phyloP scores from a whole-genome alignment of 306 rosid species.

The Cercis canadensis region DNA sequence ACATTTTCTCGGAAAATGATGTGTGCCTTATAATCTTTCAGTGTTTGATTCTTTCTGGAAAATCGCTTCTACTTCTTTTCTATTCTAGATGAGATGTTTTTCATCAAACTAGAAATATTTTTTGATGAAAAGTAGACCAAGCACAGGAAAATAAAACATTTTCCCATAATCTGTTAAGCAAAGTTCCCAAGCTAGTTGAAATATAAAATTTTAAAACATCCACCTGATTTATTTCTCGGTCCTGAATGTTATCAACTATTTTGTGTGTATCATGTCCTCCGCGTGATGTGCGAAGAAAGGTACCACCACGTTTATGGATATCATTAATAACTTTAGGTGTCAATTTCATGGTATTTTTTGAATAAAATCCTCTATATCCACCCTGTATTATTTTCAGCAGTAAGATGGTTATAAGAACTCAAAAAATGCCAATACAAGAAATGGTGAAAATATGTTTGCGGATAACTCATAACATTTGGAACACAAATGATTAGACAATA shows the following conservation, averaged over 20 bases:
- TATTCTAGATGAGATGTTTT: too few species aligned
- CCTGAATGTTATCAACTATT: constrained; percentile 93
- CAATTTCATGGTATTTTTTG: constrained; percentile 76
- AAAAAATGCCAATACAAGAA: constrained; percentile 10
- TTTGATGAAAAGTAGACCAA: too few species aligned
- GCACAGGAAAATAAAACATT: background rate
- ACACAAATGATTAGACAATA: constrained; percentile 1
- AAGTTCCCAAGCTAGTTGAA: background rate
- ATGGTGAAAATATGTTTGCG: background rate
- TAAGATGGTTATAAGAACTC: constrained; percentile 27
- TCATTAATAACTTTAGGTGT: constrained; percentile 82
- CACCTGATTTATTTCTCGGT: constrained; percentile 92
- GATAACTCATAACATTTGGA: background rate
- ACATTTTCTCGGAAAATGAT: too few species aligned
- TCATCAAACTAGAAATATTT: too few species aligned
- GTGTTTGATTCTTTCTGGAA: too few species aligned
- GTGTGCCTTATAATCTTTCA: too few species aligned
- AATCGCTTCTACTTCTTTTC: too few species aligned
- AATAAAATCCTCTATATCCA: constrained; percentile 91
- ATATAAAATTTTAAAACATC: constrained; percentile 23
- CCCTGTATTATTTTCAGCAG: constrained; percentile 59
- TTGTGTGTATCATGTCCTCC: constrained; percentile 97
- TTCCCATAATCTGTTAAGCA: background rate
- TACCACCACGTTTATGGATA: constrained; percentile 92
- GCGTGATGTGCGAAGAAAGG: constrained; percentile 89